Evolutionary conservation across 1,284 basidiomycete genomes (phyloP), one percentile per base, ranked within the genome.

Genomic region (Ustilago nuda): DNA sequence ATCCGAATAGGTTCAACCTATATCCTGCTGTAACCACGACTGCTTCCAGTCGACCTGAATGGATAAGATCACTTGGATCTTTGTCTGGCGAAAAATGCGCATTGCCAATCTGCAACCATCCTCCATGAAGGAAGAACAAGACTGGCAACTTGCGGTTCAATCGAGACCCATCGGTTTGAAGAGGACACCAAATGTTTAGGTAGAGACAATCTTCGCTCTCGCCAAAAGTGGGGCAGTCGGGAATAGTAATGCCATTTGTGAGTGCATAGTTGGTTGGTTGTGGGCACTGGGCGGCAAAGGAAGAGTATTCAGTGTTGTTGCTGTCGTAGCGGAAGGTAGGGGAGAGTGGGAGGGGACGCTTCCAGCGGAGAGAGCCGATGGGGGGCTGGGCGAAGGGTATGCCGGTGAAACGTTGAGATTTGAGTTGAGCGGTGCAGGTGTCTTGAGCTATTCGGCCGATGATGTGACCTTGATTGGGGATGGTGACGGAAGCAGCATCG

Each of bases 381-480:
- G 78, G 75, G 2, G 78, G 71, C 36, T 62, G 74, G 2, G 75
- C 78, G 27, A 56, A 79, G n/a, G 78, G 78, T 8, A 79, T 69
- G 19, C 75, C 74, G 1, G 68, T 56, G 37, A 43, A 79, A 19
- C 78, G 65, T 32, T 79, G 68, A 4, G 72, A 66, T 41, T 71
- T 71, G 62, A 62, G 35, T 19, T 56, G 8, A 32, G 59, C 63
- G 1, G 67, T 77, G 33, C 8, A 8, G 4, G 36, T 56, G 62
- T 76, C 68, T 43, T 52, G 46, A 15, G 63, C 56, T 13, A 67
- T 46, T 15, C 55, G 32, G 5, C 72, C 72, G 30, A 61, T 32
- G 50, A 75, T 58, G 11, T 33, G 66, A 33, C 72, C 72, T n/a
- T 64, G 36, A n/a, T 32, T 35, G 8, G 72, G 67, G 17, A 75